Evolutionary conservation across 2,329 filamentous ascomycete species (phyloP).

Genomic region (Madurella fahalii): DNA sequence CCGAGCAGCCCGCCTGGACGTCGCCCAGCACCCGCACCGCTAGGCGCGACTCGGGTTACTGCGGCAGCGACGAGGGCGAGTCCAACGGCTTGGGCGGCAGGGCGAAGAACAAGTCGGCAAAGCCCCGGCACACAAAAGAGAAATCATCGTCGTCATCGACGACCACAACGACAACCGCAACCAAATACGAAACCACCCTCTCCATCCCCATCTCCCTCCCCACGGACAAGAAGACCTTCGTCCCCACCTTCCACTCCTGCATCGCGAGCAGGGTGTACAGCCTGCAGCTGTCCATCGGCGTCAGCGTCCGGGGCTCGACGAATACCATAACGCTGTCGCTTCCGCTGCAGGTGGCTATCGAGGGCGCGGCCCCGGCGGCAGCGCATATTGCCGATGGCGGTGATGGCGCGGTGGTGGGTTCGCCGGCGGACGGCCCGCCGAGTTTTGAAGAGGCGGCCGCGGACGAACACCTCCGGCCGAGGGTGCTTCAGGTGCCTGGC

Average conservation of each 20-base stretch:
- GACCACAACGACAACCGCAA: slow-evolving; percentile 33
- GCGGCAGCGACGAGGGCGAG: slow-evolving; percentile 25
- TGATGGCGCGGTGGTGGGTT: background rate
- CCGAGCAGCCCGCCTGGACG: slow-evolving; percentile 38
- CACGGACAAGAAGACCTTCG: slow-evolving; percentile 44
- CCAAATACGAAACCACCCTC: slow-evolving; percentile 34
- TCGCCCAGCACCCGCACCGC: slow-evolving; percentile 31
- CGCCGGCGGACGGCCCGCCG: slow-evolving; percentile 35
- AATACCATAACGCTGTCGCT: slow-evolving; percentile 43
- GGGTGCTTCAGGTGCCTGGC: slow-evolving; percentile 37
- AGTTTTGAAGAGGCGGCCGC: slow-evolving; percentile 48
- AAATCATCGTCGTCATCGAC: background rate
- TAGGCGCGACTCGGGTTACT: slow-evolving; percentile 53
- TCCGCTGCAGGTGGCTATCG: slow-evolving; percentile 50
- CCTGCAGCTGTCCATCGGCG: slow-evolving; percentile 42
- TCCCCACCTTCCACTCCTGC: slow-evolving; percentile 57
- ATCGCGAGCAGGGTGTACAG: slow-evolving; percentile 54
- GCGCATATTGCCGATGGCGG: background rate
- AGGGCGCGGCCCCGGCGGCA: slow-evolving; percentile 21
- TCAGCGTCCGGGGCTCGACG: slow-evolving; percentile 36
- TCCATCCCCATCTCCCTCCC: slow-evolving; percentile 48
- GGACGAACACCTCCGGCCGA: slow-evolving; percentile 41
- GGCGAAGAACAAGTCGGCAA: slow-evolving; percentile 1
- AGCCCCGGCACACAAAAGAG: background rate
- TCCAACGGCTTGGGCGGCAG: background rate